Conservation (phyloP, 441 rosid species). For the Aquilaria agallochum region DNA sequence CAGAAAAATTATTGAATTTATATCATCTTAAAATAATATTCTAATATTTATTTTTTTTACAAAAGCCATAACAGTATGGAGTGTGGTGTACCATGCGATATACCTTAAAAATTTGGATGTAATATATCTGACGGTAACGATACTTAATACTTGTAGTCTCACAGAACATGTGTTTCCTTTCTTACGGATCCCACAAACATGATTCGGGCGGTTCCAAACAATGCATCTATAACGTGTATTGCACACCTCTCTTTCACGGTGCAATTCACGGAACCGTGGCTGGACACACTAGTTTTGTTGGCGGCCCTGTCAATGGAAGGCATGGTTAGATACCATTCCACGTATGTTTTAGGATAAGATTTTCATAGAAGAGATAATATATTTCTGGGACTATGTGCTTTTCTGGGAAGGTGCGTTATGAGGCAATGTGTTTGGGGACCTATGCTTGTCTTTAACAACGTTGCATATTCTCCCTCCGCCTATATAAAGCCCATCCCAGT, state of each 20-base stretch:
- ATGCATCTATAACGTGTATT: slow-evolving; percentile 75
- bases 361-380: too few species aligned
- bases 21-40: too few species aligned
- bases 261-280: slow-evolving; percentile 94
- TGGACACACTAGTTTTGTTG: slow-evolving; percentile 80
- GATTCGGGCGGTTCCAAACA: slow-evolving; percentile 77
- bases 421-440: too few species aligned
- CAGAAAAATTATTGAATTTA: too few species aligned
- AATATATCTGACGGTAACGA: neutral
- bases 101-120: neutral
- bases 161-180: slow-evolving; percentile 4
- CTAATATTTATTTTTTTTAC: too few species aligned
- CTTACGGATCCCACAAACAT: slow-evolving; percentile 76
- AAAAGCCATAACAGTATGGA: neutral
- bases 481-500: too few species aligned
- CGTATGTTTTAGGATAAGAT: slow-evolving; percentile 26
- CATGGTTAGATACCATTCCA: slow-evolving; percentile 77
- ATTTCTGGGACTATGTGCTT: too few species aligned
- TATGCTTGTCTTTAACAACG: too few species aligned
- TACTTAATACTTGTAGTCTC: neutral
- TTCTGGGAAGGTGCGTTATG: too few species aligned
- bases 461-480: too few species aligned
- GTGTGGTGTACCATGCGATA: neutral
- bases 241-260: slow-evolving; percentile 80
- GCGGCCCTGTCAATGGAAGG: slow-evolving; percentile 73